Conservation (phyloP, 2,329 filamentous ascomycete genomes). For the Chalara sp. region DNA sequence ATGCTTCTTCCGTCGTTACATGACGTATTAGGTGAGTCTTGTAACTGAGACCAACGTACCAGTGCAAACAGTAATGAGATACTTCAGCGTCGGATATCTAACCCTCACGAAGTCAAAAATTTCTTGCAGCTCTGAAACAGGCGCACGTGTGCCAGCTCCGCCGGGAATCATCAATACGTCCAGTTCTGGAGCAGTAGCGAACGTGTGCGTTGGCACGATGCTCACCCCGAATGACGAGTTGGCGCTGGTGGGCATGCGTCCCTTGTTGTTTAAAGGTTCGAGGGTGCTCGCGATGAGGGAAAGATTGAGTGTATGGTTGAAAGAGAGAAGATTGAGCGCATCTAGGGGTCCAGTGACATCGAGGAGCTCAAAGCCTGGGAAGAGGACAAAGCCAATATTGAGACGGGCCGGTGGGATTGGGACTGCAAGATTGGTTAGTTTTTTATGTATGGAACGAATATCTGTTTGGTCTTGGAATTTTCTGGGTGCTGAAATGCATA, state of each 20-base stretch:
- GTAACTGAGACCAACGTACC: conserved; percentile 30
- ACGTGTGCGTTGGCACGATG: conserved; percentile 14
- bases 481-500: too few relatives aligned
- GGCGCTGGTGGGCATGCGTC: neutral
- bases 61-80: conserved; percentile 61
- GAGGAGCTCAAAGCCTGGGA: conserved; percentile 24
- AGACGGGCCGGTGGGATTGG: too few relatives aligned
- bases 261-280: conserved; percentile 11
- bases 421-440: too few relatives aligned
- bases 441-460: too few relatives aligned
- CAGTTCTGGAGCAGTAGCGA: conserved; percentile 18
- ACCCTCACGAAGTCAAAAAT: conserved; percentile 39
- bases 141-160: conserved; percentile 42
- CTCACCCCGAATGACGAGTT: neutral
- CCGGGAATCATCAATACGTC: conserved; percentile 54
- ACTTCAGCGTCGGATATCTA: conserved; percentile 35
- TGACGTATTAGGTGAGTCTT: neutral
- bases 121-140: conserved; percentile 21
- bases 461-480: too few relatives aligned
- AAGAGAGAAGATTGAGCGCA: conserved; percentile 20
- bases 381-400: conserved; percentile 33
- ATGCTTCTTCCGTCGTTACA: neutral
- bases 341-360: conserved; percentile 28
- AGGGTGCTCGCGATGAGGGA: conserved; percentile 19
- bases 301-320: conserved; percentile 17